Conservation (phyloP, 176 grass and related monocot species). For the Oryza longistaminata region DNA sequence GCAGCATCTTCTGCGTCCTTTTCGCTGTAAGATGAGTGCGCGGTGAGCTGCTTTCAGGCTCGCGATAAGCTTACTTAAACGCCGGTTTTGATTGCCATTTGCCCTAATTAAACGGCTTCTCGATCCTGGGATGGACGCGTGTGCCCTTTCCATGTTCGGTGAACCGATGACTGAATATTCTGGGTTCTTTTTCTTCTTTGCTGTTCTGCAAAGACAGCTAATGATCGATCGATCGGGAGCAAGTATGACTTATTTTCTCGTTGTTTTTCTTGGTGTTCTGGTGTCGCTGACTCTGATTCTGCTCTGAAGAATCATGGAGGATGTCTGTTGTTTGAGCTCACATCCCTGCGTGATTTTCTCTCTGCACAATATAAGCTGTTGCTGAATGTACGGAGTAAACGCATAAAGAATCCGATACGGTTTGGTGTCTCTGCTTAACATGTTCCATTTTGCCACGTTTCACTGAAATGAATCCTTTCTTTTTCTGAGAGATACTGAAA, state of each 20-base stretch:
- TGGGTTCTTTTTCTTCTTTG: neutral
- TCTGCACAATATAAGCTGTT: neutral
- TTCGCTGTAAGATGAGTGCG: slow-evolving; percentile 15
- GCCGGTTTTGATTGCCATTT: slow-evolving; percentile 17
- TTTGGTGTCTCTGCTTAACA: neutral
- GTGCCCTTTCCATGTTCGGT: neutral
- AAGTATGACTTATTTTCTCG: neutral
- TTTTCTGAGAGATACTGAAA: neutral
- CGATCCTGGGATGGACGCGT: neutral
- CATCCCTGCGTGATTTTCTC: neutral
- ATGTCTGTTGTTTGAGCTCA: neutral
- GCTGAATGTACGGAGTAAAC: neutral
- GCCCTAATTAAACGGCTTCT: slow-evolving; percentile 11
- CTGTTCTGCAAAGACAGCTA: slow-evolving; percentile 8
- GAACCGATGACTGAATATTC: slow-evolving; percentile 35
- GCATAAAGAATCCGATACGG: neutral
- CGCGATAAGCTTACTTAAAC: slow-evolving; percentile 17
- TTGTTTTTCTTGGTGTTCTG: neutral
- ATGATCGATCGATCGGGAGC: neutral
- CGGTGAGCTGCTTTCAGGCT: slow-evolving; percentile 6
- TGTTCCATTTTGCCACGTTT: neutral
- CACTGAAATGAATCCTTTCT: neutral
- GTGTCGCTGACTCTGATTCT: slow-evolving; percentile 13
- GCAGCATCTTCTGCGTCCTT: slow-evolving; percentile 47
- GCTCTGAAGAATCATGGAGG: neutral